phyloP scores from a whole-genome alignment of 2,329 filamentous ascomycete genomes.

The Ophiosphaerella narmari region DNA sequence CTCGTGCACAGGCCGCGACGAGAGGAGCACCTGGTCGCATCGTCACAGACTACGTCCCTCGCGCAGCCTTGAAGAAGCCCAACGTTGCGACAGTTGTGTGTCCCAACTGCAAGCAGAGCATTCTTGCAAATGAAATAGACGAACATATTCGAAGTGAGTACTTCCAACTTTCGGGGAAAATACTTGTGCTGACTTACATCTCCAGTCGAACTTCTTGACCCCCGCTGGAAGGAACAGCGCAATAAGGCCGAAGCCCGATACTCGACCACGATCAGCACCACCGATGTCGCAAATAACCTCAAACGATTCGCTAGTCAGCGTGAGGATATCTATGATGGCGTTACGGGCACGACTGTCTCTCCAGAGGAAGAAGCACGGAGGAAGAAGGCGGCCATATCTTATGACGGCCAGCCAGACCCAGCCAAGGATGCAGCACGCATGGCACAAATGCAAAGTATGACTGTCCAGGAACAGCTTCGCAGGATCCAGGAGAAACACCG shows the following conservation, averaged over 20 bases:
- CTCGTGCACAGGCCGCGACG: conserved; percentile 78
- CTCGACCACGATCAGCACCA: conserved; percentile 83
- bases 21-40: conserved; percentile 75
- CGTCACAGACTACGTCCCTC: conserved; percentile 87
- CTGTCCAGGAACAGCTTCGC: conserved; percentile 84
- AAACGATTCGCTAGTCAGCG: conserved; percentile 92
- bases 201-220: conserved; percentile 85
- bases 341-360: conserved; percentile 68
- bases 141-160: conserved; percentile 84
- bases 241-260: conserved; percentile 85
- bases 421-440: conserved; percentile 59
- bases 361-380: conserved; percentile 75
- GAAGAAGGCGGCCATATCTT: conserved; percentile 74
- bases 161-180: not conserved
- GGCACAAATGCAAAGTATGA: conserved; percentile 61
- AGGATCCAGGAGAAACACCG: conserved; percentile 63
- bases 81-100: conserved; percentile 74
- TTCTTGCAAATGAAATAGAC: conserved; percentile 84
- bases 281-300: conserved; percentile 89
- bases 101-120: conserved; percentile 90
- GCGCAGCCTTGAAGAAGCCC: conserved; percentile 73
- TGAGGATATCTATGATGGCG: conserved; percentile 80
- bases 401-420: conserved; percentile 65
- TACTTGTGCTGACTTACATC: conserved; percentile 43
- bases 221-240: conserved; percentile 93